Percentiles rank a stretch among this genome's conserved stretches.
Conservation (phyloP, 2,329 filamentous ascomycete species). For the Aspergillus latus region DNA sequence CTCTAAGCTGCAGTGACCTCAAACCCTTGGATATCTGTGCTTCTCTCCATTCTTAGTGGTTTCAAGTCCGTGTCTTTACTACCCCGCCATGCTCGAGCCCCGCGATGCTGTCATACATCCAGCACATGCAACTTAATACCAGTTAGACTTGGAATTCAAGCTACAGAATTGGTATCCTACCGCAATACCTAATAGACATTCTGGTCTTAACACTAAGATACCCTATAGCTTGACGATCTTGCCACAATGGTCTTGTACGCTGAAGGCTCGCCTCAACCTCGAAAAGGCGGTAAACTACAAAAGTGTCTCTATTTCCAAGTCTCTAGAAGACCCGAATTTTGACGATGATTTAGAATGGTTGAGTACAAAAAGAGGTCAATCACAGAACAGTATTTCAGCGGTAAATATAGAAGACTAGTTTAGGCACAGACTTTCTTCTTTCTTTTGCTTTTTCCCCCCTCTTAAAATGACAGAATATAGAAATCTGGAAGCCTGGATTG, state of each 20-base stretch:
- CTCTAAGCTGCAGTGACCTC: too few relatives aligned
- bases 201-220: neutral
- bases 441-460: too few relatives aligned
- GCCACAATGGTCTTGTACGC: neutral
- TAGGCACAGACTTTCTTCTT: slow-evolving; percentile 2
- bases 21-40: neutral
- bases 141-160: neutral
- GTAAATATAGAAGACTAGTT: neutral
- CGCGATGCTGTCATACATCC: slow-evolving; percentile 21
- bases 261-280: neutral
- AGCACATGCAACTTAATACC: slow-evolving; percentile 9
- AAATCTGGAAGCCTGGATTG: slow-evolving; percentile 19
- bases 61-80: slow-evolving; percentile 4
- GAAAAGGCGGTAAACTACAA: slow-evolving; percentile 13
- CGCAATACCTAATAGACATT: neutral
- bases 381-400: too few relatives aligned
- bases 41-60: slow-evolving; percentile 1
- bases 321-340: neutral
- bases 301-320: neutral
- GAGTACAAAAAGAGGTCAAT: neutral
- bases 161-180: neutral
- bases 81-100: slow-evolving; percentile 22
- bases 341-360: neutral
- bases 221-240: neutral
- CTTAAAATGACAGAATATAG: slow-evolving; percentile 3